Evolutionary conservation across 2,329 filamentous ascomycete species (phyloP), one percentile per base, ranked within the genome.

Genomic region (Fusarium staphyleae): DNA sequence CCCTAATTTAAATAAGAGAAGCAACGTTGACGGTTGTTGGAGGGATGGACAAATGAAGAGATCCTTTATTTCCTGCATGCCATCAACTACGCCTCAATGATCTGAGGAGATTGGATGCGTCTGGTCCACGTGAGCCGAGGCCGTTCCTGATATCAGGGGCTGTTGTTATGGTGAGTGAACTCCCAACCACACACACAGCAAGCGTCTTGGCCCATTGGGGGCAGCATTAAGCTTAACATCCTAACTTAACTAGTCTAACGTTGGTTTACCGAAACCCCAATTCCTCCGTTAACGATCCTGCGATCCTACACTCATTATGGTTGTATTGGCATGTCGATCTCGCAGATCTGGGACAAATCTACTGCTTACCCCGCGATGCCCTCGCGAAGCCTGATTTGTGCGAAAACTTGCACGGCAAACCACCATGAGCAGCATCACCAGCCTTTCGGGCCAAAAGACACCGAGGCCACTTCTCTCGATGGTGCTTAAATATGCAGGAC

Each of bases 11-110:
- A 28, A 3, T 3, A 7, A 12, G 3, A 1, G 24, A 22, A 4
- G 43, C 30, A 33, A 33, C 43, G 43, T 46, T 13, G 13, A n/a
- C 19, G 24, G 43, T 46, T 29, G 43, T 30, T 37, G 24, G 15
- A 37, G 43, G n/a, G 33, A 46, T 16, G 12, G 2, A 6, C 8
- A 35, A 4, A 12, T n/a, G 28, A 30, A 9, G 12, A 12, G n/a
- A 7, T 13, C 9, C 28, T 12, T 13, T 10, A 30, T n/a, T 12
- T 30, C 28, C 13, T 2, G 18, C 18, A 22, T 44, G 16, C 41
- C 41, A 18, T 34, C 10, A n/a, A 44, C 10, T 29, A 26, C 41
- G 30, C 41, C 41, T 24, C 30, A 34, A 13, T 29, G 12, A 22
- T 24, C 8, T 24, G 22, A 24, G 22, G 3, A 8, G 22, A 24